Evolutionary conservation across 768 basidiomycete species (phyloP).

Genomic region (Russula vinacea): DNA sequence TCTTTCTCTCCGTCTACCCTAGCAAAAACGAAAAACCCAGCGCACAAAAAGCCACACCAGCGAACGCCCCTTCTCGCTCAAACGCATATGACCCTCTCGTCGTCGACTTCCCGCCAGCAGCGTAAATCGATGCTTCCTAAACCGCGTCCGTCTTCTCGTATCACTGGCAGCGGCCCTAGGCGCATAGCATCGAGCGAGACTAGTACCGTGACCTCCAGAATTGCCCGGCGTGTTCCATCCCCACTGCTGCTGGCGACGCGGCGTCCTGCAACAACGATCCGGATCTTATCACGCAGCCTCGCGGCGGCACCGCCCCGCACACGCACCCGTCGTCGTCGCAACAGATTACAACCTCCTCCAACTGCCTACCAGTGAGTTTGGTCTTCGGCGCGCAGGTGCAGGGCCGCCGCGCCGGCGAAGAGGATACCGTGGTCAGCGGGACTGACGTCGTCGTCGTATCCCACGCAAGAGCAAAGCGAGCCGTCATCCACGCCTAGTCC

Average conservation of each 20-base stretch:
- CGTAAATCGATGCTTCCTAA: constrained; percentile 26
- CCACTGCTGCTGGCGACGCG: background rate
- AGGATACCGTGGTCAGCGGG: constrained; percentile 12
- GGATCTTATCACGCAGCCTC: background rate
- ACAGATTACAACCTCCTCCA: background rate
- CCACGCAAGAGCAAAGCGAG: background rate
- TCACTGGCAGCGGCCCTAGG: background rate
- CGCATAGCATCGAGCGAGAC: background rate
- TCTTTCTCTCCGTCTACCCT: no score
- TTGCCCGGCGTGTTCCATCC: constrained; percentile 17
- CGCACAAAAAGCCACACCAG: background rate
- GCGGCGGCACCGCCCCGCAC: no score
- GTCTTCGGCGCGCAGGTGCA: background rate
- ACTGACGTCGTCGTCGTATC: background rate
- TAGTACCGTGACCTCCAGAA: constrained; percentile 6
- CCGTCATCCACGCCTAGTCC: background rate
- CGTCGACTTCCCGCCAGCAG: constrained; percentile 14
- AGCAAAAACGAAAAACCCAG: background rate
- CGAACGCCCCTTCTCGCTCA: background rate
- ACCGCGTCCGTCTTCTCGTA: constrained; percentile 15
- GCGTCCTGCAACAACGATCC: background rate
- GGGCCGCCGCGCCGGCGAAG: constrained; percentile 5
- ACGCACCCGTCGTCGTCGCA: background rate
- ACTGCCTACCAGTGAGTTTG: background rate
- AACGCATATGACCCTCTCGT: constrained; percentile 14